Evolutionary conservation across 192 early-diverging fungal species (phyloP), one percentile per base, ranked within the genome.

Genomic region (Mortierella antarctica): DNA sequence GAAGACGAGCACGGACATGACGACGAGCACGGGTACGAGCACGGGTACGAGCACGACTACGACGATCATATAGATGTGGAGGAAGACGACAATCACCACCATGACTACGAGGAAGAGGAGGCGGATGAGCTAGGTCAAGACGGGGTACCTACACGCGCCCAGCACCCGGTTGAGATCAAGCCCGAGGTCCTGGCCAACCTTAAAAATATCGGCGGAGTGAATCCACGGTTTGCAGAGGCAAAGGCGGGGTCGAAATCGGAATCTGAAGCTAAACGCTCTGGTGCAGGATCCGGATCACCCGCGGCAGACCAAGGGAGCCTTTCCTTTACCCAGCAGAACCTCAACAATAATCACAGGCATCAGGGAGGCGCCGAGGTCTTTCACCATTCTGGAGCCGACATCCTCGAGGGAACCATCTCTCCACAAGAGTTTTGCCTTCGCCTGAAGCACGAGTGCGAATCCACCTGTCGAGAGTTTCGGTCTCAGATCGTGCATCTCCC

Each of bases 381-480:
- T 56, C 67, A 68, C 18, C 66, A 65, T 41, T 78, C 75, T 13
- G 67, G 67, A 41, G 68, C 62, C 2, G 63, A 71, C 5, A 21
- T 65, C 17, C 20, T 79, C 17, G 13, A 14, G 20, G 69, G 76
- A 2, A 0, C 23, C 4, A 70, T 71, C 48, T 67, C 68, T 0
- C 48, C 68, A 7, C 60, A 11, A n/a, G 75, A 78, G 39, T 71
- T 78, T 46, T 78, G 75, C 41, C 39, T 71, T 17, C 67, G 75
- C 2, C 68, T 78, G 49, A 78, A 78, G 56, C 67, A 78, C 50
- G 67, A 78, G 21, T 78, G 74, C 40, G 74, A 78, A 41, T 78
- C 74, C 1, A 60, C 67, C 56, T 78, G 74, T 41, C 67, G 62
- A 18, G 63, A 70, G 14, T 66, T 78, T 51, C 53, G 20, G 2